Evolutionary conservation across 129 eudicot genomes (phyloP), one percentile per base, ranked within the genome.

Genomic region (Chrysanthemum seticuspe): DNA sequence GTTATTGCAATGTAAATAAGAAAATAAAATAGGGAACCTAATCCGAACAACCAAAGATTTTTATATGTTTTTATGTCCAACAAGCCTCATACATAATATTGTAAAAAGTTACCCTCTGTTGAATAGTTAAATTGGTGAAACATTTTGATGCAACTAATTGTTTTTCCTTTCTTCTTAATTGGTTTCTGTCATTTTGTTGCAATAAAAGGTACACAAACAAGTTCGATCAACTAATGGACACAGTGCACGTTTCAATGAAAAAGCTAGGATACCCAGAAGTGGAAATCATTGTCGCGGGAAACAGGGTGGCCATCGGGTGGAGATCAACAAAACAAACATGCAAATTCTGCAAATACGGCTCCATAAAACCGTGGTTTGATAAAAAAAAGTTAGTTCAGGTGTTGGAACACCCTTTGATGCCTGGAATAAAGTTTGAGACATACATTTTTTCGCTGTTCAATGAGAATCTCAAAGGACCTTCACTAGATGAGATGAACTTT

Each of bases 251-350:
- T 44, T 84, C 91, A 12, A 21, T 21, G 97, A 88, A 75, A 82
- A 85, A 56, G 45, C 66, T 94, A 62, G 96, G 97, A 1, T 88
- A 76, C 72, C 75, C 71, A 0, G 87, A 90, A 52, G 96, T 94
- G 29, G 91, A 88, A 8, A 88, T 90, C 36, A 92, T 79, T 2
- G 88, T 81, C 23, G 98, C 93, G 34, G 15, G 98, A 94, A 79
- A 87, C 92, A 0, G 98, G 98, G 29, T 94, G 98, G 97, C 88
- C 98, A 13, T 86, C 93, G 18, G 52, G 70, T 1, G 97, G 89
- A 1, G 97, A 87, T 70, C 73, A 85, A 2, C 83, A 74, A 29
- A 76, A 83, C 83, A 80, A 76, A 0, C 87, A 83, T 56, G 85
- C 85, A 10, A 88, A 79, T 31, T 88, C 88, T 1, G 73, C 19